Evolutionary conservation across 495 filamentous ascomycete species (phyloP).

Genomic region (Aspergillus mulundensis): DNA sequence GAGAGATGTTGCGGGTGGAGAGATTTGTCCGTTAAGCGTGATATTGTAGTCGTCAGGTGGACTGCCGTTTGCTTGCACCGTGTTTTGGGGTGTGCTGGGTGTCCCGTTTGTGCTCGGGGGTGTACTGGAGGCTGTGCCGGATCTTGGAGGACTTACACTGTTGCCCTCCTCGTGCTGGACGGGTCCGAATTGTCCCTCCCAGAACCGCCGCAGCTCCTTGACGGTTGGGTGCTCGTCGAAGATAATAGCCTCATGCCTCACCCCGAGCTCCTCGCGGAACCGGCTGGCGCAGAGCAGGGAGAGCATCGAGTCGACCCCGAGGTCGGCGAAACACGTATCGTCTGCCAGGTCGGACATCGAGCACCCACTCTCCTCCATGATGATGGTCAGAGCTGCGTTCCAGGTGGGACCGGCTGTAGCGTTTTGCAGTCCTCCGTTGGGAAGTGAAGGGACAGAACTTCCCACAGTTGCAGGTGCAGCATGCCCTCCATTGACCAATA

Average conservation of each 20-base stretch:
- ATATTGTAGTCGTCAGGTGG: too few species aligned
- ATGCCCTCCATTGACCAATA: too few species aligned
- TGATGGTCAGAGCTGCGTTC: constrained; percentile 25
- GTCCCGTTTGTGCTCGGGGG: neutral
- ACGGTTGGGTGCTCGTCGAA: constrained; percentile 14
- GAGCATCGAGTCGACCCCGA: constrained; percentile 50
- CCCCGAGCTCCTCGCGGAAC: constrained; percentile 33
- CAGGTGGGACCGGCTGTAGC: too few species aligned
- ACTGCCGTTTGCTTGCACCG: too few species aligned
- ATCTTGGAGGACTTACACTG: too few species aligned
- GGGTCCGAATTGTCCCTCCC: too few species aligned
- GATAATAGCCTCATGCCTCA: constrained; percentile 45
- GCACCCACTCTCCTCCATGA: constrained; percentile 44
- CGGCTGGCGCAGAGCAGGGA: constrained; percentile 37
- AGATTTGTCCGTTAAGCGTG: too few species aligned
- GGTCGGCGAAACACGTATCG: constrained; percentile 33
- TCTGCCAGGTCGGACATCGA: constrained; percentile 33
- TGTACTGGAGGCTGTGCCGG: neutral
- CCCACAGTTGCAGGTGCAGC: too few species aligned
- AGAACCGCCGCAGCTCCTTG: neutral
- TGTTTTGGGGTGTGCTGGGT: too few species aligned
- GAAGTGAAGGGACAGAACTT: constrained; percentile 55
- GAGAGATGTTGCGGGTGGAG: neutral
- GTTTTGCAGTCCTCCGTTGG: constrained; percentile 46
- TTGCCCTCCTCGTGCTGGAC: too few species aligned